Conservation (phyloP, 805 yeast genomes). For the Komagataella pastoris region DNA sequence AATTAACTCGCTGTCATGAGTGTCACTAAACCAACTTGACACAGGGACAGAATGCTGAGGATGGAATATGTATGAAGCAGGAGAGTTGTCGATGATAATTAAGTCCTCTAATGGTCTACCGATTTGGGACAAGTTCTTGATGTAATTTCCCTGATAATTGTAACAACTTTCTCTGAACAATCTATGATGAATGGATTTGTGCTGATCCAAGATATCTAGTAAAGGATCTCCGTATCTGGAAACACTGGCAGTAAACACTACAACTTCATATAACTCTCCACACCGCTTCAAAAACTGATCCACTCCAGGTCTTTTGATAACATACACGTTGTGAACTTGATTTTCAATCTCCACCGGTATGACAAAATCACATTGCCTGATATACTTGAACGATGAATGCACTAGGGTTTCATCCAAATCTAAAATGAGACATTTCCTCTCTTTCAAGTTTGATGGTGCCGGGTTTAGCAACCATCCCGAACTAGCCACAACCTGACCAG, state of each 20-base stretch:
- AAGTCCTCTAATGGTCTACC: conserved; percentile 83
- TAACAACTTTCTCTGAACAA: conserved; percentile 90
- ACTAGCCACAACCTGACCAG: conserved; percentile 55
- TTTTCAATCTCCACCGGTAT: conserved; percentile 95
- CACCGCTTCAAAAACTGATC: conserved; percentile 80
- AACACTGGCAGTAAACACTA: conserved; percentile 94
- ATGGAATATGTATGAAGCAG: conserved; percentile 95
- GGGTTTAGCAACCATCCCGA: conserved; percentile 57
- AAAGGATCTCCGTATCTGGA: conserved; percentile 94
- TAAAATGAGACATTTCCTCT: conserved; percentile 75
- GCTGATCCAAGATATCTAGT: conserved; percentile 74
- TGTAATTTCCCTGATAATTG: conserved; percentile 87
- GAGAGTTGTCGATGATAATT: conserved; percentile 92
- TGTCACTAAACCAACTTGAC: conserved; percentile 95
- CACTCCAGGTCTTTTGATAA: conserved; percentile 95
- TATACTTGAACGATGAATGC: conserved; percentile 85
- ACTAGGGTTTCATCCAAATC: conserved; percentile 95
- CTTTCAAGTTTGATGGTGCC: conserved; percentile 31
- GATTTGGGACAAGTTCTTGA: conserved; percentile 84
- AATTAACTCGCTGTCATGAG: conserved; percentile 88
- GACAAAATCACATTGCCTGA: conserved; percentile 89
- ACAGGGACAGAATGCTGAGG: conserved; percentile 97
- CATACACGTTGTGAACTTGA: conserved; percentile 88
- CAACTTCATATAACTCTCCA: conserved; percentile 84
- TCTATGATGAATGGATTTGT: conserved; percentile 72